phyloP scores from a whole-genome alignment of 2,329 filamentous ascomycete species.

The Hypoxylon sp. region DNA sequence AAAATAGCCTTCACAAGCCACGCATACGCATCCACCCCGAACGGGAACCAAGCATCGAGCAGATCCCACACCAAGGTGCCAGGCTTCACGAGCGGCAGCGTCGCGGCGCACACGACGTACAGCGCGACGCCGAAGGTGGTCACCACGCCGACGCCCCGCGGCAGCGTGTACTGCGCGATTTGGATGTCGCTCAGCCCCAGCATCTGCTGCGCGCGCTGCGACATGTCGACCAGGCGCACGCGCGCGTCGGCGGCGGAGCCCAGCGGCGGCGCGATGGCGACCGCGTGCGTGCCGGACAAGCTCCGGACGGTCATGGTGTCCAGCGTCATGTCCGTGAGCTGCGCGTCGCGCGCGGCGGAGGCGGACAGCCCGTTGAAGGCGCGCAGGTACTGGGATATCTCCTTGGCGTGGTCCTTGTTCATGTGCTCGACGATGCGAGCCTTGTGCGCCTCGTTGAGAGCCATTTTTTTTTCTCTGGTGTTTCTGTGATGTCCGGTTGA shows the following conservation, averaged over 20 bases:
- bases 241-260: conserved; percentile 72
- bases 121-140: conserved; percentile 64
- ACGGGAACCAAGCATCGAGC: conserved; percentile 61
- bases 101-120: conserved; percentile 61
- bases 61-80: conserved; percentile 60
- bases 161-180: conserved; percentile 53
- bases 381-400: conserved; percentile 80
- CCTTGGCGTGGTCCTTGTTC: conserved; percentile 82
- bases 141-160: conserved; percentile 56
- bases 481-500: too few relatives aligned
- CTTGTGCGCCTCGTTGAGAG: conserved; percentile 58
- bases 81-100: conserved; percentile 59
- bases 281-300: conserved; percentile 53
- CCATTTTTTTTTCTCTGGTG: conserved; percentile 20
- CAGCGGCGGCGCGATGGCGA: conserved; percentile 77
- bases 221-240: conserved; percentile 75
- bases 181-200: conserved; percentile 65
- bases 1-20: conserved; percentile 68
- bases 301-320: conserved; percentile 68
- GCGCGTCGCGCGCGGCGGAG: conserved; percentile 63
- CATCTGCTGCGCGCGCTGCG: conserved; percentile 61
- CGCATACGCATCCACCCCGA: conserved; percentile 65
- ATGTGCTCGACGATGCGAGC: conserved; percentile 80
- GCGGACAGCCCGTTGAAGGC: conserved; percentile 70
- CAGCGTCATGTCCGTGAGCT: conserved; percentile 72